Conservation (phyloP, 805 yeast genomes). For the Monosporozyma yasuniensis region DNA sequence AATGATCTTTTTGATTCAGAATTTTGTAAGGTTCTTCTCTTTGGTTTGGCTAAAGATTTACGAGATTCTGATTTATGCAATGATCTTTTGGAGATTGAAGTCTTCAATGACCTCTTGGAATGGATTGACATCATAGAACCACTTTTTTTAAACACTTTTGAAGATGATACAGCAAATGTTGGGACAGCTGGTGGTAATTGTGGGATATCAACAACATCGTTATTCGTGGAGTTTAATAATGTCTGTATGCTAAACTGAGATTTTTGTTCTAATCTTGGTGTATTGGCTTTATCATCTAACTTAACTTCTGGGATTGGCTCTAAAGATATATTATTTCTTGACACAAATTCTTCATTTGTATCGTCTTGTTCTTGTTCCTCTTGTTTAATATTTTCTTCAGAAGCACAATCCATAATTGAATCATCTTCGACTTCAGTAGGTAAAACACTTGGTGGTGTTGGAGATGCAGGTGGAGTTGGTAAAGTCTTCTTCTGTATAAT, state of each 20-base stretch:
- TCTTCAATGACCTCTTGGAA: constrained; percentile 11
- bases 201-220: constrained; percentile 5
- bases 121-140: constrained; percentile 14
- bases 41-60: constrained; percentile 6
- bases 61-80: constrained; percentile 11
- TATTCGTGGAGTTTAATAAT: constrained; percentile 6
- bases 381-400: not conserved
- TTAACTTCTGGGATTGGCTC: not conserved
- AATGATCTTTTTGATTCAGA: constrained; percentile 28
- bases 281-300: constrained; percentile 8
- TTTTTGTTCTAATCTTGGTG: constrained; percentile 24
- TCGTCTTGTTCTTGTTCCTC: not conserved
- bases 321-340: not conserved
- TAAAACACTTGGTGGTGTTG: not conserved
- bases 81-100: constrained; percentile 11
- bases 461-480: not conserved
- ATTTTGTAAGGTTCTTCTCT: constrained; percentile 19
- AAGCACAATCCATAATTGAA: not conserved
- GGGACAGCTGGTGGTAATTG: constrained; percentile 16
- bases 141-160: constrained; percentile 21
- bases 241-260: constrained; percentile 26
- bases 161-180: constrained; percentile 23
- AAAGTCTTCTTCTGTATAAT: not conserved
- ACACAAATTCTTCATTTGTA: not conserved
- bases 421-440: not conserved